phyloP scores from a whole-genome alignment of 495 filamentous ascomycete species.

The Tricharina praecox region DNA sequence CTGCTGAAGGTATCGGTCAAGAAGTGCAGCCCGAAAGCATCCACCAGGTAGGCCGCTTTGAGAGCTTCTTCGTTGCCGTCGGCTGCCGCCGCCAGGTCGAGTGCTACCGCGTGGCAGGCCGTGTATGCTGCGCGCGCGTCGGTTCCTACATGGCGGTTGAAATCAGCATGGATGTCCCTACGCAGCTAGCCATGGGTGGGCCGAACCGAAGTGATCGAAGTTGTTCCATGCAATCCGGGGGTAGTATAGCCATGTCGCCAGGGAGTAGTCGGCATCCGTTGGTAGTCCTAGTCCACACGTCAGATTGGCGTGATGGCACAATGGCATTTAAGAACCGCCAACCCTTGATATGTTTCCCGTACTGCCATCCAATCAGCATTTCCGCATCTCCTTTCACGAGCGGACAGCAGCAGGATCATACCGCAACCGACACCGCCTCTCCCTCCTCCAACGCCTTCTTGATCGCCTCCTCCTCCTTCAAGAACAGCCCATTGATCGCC shows the following conservation, averaged over 20 bases:
- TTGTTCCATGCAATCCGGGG: not conserved
- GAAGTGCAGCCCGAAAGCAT: conserved; percentile 6
- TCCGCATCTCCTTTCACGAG: no score
- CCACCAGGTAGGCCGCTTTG: conserved; percentile 5
- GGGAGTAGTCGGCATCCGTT: not conserved
- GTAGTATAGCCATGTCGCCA: not conserved
- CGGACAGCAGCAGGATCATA: not conserved
- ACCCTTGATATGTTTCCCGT: not conserved
- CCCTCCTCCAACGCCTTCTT: not conserved
- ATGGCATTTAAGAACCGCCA: no score
- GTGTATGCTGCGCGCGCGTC: not conserved
- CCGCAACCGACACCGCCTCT: not conserved
- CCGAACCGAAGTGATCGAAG: conserved; percentile 3
- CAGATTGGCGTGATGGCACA: no score
- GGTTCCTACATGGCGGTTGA: not conserved
- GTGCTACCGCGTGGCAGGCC: not conserved
- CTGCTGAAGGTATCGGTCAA: conserved; percentile 8
- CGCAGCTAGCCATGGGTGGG: no score
- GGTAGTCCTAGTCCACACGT: not conserved
- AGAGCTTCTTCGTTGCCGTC: not conserved
- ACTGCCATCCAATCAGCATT: not conserved
- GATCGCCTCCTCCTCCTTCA: not conserved
- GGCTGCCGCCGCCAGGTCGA: not conserved
- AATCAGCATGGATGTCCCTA: no score
- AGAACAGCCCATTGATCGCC: not conserved